A percentile compares a stretch with the other conserved stretches of the same genome.
phyloP scores from a whole-genome alignment of 495 filamentous ascomycete species.

The Aspergillus mulundensis region DNA sequence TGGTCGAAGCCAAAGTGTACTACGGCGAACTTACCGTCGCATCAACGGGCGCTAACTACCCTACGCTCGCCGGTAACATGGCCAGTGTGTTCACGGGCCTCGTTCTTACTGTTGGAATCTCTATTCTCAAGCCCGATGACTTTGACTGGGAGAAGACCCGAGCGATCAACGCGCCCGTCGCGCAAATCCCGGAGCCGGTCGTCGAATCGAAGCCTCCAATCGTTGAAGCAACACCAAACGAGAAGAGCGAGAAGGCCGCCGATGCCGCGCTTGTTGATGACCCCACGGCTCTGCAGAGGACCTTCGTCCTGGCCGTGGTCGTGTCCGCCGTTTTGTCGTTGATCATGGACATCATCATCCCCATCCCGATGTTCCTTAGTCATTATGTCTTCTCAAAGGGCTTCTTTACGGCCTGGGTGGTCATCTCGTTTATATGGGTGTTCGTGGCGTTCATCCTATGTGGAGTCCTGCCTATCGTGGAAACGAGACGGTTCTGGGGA shows the following conservation, averaged over 20 bases:
- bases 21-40: conserved; percentile 28
- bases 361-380: conserved; percentile 38
- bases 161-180: conserved; percentile 22
- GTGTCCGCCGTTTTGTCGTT: neutral
- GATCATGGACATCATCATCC: conserved; percentile 29
- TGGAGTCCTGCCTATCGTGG: conserved; percentile 37
- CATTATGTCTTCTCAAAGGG: conserved; percentile 31
- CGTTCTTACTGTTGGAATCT: conserved; percentile 22
- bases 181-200: neutral
- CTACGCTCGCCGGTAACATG: conserved; percentile 39
- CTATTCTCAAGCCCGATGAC: neutral
- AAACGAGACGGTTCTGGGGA: conserved; percentile 8
- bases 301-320: neutral
- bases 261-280: neutral
- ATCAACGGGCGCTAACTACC: conserved; percentile 33
- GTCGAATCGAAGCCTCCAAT: neutral
- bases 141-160: conserved; percentile 25
- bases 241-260: neutral
- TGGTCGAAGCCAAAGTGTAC: conserved; percentile 30
- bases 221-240: neutral
- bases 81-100: conserved; percentile 31
- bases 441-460: conserved; percentile 39
- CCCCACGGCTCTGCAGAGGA: neutral
- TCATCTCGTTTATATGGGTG: conserved; percentile 44
- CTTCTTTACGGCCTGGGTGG: conserved; percentile 43